phyloP scores from a whole-genome alignment of 257 asterid species.

The Vinca minor region DNA sequence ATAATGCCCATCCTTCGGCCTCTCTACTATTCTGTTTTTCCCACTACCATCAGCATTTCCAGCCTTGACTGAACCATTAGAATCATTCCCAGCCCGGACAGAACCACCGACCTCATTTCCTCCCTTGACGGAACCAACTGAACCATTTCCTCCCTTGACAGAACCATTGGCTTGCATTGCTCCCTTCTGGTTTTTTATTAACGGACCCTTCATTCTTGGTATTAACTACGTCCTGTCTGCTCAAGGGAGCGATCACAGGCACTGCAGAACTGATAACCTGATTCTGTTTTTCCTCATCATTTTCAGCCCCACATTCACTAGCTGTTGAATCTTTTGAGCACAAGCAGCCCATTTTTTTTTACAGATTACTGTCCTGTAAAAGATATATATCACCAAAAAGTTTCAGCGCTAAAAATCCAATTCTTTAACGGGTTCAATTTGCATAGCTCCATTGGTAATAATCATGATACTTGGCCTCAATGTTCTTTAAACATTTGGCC shows the following conservation, averaged over 20 bases:
- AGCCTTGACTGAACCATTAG: constrained; percentile 16
- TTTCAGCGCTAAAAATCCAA: constrained; percentile 2
- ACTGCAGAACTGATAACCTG: constrained; percentile 28
- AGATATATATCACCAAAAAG: neutral
- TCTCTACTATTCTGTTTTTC: constrained; percentile 49
- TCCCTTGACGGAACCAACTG: constrained; percentile 16
- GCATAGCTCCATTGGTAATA: neutral
- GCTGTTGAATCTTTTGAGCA: constrained; percentile 67
- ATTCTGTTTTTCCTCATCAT: constrained; percentile 29
- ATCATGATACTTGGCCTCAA: neutral
- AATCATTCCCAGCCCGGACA: constrained; percentile 8
- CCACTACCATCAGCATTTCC: constrained; percentile 29
- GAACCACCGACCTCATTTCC: constrained; percentile 17
- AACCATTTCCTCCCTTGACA: constrained; percentile 8
- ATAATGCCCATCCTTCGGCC: constrained; percentile 60
- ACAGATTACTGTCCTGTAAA: constrained; percentile 9
- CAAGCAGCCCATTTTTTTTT: constrained; percentile 63
- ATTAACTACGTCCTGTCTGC: constrained; percentile 31
- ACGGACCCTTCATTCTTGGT: constrained; percentile 32
- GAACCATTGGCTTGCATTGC: constrained; percentile 22
- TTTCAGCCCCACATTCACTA: constrained; percentile 32
- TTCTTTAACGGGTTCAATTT: neutral
- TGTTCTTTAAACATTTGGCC: neutral
- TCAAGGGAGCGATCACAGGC: constrained; percentile 51
- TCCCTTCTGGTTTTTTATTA: constrained; percentile 27